These are phyloP conservation scores for Hydrangea macrophylla DNA, from an alignment of 148 eudicot genomes.

Conservation along the genomic window DNA sequence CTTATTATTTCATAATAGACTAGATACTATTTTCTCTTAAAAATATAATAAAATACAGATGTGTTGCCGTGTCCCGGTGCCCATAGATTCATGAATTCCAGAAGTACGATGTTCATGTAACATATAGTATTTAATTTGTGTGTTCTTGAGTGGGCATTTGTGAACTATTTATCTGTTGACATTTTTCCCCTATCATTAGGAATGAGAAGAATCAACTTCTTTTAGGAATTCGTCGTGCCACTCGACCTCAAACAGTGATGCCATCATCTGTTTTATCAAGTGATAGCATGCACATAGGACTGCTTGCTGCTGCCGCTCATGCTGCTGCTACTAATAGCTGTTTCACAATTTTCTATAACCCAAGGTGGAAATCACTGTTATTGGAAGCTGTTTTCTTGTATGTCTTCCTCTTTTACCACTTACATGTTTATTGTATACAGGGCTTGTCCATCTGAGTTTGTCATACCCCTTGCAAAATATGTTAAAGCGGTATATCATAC, in stretches of 20 bases:
- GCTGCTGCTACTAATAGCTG: conserved; percentile 99
- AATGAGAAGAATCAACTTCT: conserved; percentile 96
- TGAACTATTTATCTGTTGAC: not conserved
- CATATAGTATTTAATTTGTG: too few species aligned
- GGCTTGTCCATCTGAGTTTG: conserved; percentile 97
- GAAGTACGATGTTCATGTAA: too few species aligned
- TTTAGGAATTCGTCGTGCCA: conserved; percentile 94
- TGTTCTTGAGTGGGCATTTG: not conserved
- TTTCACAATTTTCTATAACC: conserved; percentile 88
- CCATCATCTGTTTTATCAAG: conserved; percentile 98
- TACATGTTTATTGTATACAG: conserved; percentile 36
- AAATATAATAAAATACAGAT: too few species aligned
- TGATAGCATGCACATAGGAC: conserved; percentile 99
- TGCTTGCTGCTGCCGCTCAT: conserved; percentile 99
- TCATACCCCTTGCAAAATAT: conserved; percentile 88
- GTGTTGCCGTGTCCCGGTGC: too few species aligned
- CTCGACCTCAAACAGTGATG: conserved; percentile 94
- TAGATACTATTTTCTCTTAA: too few species aligned
- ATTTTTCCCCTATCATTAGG: conserved; percentile 36
- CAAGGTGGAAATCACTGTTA: conserved; percentile 51
- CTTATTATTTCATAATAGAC: too few species aligned
- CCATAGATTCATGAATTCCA: too few species aligned
- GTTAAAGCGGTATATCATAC: conserved; percentile 94
- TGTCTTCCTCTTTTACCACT: conserved; percentile 10
- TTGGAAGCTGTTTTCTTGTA: conserved; percentile 1